These are phyloP conservation scores for Suillus subluteus DNA, from an alignment of 768 basidiomycete species.

Conservation along the genomic window DNA sequence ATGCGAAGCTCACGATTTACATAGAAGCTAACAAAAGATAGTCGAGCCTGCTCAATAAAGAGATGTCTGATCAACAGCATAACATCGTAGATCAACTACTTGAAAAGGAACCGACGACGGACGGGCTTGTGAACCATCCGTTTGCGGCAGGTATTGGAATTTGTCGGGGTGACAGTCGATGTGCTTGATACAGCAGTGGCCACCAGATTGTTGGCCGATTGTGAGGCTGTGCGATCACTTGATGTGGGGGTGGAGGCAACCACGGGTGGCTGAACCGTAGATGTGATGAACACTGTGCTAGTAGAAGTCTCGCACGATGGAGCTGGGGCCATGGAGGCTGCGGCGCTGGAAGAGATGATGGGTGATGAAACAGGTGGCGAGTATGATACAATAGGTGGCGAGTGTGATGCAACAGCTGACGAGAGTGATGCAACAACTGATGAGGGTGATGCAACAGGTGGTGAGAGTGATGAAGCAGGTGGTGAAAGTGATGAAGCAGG, in stretches of 20 bases:
- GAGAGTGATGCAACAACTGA: neutral
- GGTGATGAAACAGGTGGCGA: neutral
- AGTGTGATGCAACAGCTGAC: neutral
- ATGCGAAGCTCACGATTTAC: conserved; percentile 1
- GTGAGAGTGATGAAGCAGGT: neutral
- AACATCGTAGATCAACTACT: neutral
- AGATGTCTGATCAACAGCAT: conserved; percentile 1
- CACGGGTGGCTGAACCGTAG: neutral
- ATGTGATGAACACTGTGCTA: neutral
- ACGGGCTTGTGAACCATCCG: conserved; percentile 5
- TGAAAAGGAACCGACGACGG: neutral
- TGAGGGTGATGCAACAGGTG: neutral
- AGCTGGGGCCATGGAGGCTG: neutral
- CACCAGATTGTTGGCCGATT: conserved; percentile 1
- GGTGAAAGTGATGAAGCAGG: neutral
- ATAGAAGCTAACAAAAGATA: neutral
- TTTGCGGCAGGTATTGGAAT: neutral
- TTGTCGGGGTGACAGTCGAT: neutral
- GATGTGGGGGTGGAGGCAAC: neutral
- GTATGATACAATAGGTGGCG: too few relatives aligned
- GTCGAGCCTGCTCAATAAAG: neutral
- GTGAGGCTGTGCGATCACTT: neutral
- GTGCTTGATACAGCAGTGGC: neutral
- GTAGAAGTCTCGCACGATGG: neutral
- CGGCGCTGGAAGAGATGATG: neutral